Base-by-base conservation (phyloP, 495 filamentous ascomycete species). In the Penicillium diatomitis region DNA sequence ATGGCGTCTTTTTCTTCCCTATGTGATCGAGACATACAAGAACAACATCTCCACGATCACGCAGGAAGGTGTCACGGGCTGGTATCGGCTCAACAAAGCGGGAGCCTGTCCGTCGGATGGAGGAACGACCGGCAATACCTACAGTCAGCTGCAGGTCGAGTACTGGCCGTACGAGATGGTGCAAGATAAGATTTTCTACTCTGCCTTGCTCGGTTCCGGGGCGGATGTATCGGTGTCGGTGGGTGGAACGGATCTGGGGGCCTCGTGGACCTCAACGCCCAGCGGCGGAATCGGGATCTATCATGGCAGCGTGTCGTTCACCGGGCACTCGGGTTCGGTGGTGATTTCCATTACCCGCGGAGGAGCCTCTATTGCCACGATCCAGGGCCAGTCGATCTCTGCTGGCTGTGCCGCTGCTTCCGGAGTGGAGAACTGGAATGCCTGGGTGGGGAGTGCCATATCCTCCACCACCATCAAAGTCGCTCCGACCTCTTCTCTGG, bases 21-120 rank as follows among this genome's bases (percentile, higher is more conserved):
- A 79, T 52, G 77, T 81, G 49, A 85, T 87, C 48, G 73, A 68
- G 20, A 67, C 76, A 4, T 87, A 80, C 67, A 84, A 86, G 52
- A 64, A 71, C 5, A 77, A 71, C 2, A 71, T 60, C n/a, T 53
- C 70, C 0, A 55, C 72, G 6, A 63, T 79, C 31, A 60, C 65
- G 0, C 54, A 67, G 0, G 70, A 42, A 70, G 80, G 77, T 12
- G 65, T 85, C 3, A 68, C 79, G 8, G 78, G 72, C 12, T 88
- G 84, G 84, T 88, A 88, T 61, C 80, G 84, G 9, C 36, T 38
- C 11, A 50, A 65, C 0, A 65, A 66, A 8, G 65, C 70, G 7
- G 57, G 57, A 38, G 36, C 36, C 36, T 38, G 36, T 11, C 9
- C 36, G 36, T 38, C 36, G 10, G 36, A 38, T 11, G 36, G 36